Evolutionary conservation across 2,329 filamentous ascomycete genomes (phyloP).

Genomic region (Pseudogymnoascus sp.): DNA sequence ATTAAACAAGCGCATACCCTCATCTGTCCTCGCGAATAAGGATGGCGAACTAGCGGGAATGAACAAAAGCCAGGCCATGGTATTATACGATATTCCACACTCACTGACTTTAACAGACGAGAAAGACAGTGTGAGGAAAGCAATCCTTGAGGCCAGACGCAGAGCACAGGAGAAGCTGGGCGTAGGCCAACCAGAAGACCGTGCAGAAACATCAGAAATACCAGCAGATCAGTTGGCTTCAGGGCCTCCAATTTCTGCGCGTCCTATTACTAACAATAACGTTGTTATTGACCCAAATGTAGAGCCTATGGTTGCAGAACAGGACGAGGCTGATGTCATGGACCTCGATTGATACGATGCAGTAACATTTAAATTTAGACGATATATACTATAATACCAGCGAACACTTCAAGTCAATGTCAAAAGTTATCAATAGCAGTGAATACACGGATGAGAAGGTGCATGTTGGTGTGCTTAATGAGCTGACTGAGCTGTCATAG

Average conservation of each 20-base stretch:
- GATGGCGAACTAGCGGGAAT: constrained; percentile 48
- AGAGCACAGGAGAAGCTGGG: constrained; percentile 50
- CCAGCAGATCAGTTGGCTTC: background rate
- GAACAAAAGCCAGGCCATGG: constrained; percentile 48
- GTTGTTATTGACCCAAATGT: background rate
- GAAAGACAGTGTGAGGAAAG: constrained; percentile 68
- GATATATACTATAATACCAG: background rate
- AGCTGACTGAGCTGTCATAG: background rate
- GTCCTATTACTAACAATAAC: background rate
- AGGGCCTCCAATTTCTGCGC: background rate
- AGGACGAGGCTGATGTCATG: constrained; percentile 1
- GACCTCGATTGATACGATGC: constrained; percentile 5
- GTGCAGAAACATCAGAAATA: background rate
- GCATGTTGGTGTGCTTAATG: too few species aligned
- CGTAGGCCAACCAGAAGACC: constrained; percentile 12
- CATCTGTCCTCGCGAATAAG: constrained; percentile 51
- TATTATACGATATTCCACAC: constrained; percentile 73
- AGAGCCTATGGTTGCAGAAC: background rate
- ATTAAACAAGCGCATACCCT: constrained; percentile 53
- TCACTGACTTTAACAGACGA: constrained; percentile 68
- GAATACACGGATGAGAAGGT: background rate
- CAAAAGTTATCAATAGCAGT: background rate
- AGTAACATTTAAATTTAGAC: constrained; percentile 1
- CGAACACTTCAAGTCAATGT: too few species aligned
- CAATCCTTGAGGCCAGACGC: constrained; percentile 70